phyloP scores from a whole-genome alignment of 768 basidiomycete genomes.

The Trametes elegans region DNA sequence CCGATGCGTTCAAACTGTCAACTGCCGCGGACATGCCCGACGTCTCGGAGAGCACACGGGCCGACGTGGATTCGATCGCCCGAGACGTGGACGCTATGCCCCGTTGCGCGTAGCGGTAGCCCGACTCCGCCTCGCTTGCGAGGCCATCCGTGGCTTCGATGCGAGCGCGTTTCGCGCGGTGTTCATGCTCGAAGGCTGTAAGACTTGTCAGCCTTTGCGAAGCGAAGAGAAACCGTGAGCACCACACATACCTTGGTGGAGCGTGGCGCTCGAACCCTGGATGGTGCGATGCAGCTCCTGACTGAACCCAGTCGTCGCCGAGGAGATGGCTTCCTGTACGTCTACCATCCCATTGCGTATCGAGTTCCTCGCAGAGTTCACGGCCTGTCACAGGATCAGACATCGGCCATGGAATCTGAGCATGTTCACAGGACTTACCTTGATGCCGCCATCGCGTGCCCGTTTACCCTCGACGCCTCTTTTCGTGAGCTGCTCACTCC shows the following conservation, averaged over 20 bases:
- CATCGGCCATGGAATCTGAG: slow-evolving; percentile 4
- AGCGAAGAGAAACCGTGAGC: background rate
- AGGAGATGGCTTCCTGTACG: slow-evolving; percentile 44
- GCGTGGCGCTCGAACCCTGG: slow-evolving; percentile 42
- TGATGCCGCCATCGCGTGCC: slow-evolving; percentile 54
- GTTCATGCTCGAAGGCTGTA: slow-evolving; percentile 60
- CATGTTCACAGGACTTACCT: slow-evolving; percentile 39
- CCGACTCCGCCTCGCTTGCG: slow-evolving; percentile 47
- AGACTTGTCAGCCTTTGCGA: background rate
- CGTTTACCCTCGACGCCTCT: slow-evolving; percentile 50
- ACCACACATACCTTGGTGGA: slow-evolving; percentile 40
- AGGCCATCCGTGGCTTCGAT: slow-evolving; percentile 55
- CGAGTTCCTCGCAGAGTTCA: slow-evolving; percentile 37
- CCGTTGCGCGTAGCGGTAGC: slow-evolving; percentile 50
- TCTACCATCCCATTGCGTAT: slow-evolving; percentile 42
- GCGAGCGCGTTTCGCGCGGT: slow-evolving; percentile 64
- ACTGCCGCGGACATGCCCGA: slow-evolving; percentile 39
- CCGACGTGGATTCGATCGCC: slow-evolving; percentile 42
- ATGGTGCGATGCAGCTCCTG: slow-evolving; percentile 50
- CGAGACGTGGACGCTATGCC: slow-evolving; percentile 50
- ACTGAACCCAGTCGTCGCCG: slow-evolving; percentile 50
- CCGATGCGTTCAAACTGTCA: slow-evolving; percentile 43
- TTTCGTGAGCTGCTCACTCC: slow-evolving; percentile 42
- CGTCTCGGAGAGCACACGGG: slow-evolving; percentile 48
- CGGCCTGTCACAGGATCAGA: slow-evolving; percentile 35